A percentile compares a stretch with the other conserved stretches of the same genome.
phyloP scores from a whole-genome alignment of 371 early-diverging fungal species.

The Apophysomyces variabilis region DNA sequence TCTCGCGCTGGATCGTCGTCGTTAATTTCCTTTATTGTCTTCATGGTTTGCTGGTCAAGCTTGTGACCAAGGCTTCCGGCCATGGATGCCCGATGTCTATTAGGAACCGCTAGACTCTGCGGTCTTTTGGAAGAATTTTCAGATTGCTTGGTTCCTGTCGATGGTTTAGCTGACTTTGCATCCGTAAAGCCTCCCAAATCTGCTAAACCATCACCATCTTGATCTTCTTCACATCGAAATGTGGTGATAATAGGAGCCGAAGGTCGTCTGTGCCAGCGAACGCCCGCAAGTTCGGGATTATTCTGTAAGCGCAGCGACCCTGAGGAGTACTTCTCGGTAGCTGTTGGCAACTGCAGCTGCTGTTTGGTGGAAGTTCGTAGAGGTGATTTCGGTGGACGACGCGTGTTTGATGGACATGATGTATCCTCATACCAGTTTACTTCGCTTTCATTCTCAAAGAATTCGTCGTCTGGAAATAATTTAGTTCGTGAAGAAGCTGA shows the following conservation, averaged over 20 bases:
- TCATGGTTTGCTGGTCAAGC: slow-evolving; percentile 31
- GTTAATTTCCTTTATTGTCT: slow-evolving; percentile 20
- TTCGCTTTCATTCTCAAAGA: slow-evolving; percentile 5
- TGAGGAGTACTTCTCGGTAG: slow-evolving; percentile 16
- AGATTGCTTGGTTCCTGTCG: slow-evolving; percentile 8
- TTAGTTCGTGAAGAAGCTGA: neutral
- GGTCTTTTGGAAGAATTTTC: slow-evolving; percentile 15
- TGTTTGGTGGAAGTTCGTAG: slow-evolving; percentile 26
- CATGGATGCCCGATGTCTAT: slow-evolving; percentile 13
- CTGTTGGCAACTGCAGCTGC: slow-evolving; percentile 8
- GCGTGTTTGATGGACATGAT: slow-evolving; percentile 19
- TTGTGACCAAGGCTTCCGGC: slow-evolving; percentile 38
- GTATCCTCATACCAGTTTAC: slow-evolving; percentile 11
- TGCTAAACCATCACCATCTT: slow-evolving; percentile 12
- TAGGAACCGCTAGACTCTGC: slow-evolving; percentile 29
- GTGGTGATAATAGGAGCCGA: slow-evolving; percentile 17
- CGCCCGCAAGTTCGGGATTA: slow-evolving; percentile 17
- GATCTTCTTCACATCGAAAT: slow-evolving; percentile 17
- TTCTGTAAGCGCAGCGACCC: slow-evolving; percentile 16
- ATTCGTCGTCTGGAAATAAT: slow-evolving; percentile 12
- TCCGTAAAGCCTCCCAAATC: slow-evolving; percentile 1
- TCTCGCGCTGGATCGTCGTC: slow-evolving; percentile 22
- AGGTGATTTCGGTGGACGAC: slow-evolving; percentile 50
- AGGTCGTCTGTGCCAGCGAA: slow-evolving; percentile 14
- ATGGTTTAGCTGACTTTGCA: slow-evolving; percentile 18